phyloP scores from a whole-genome alignment of 2,329 filamentous ascomycete species.

The Cercospora zeae-maydis region DNA sequence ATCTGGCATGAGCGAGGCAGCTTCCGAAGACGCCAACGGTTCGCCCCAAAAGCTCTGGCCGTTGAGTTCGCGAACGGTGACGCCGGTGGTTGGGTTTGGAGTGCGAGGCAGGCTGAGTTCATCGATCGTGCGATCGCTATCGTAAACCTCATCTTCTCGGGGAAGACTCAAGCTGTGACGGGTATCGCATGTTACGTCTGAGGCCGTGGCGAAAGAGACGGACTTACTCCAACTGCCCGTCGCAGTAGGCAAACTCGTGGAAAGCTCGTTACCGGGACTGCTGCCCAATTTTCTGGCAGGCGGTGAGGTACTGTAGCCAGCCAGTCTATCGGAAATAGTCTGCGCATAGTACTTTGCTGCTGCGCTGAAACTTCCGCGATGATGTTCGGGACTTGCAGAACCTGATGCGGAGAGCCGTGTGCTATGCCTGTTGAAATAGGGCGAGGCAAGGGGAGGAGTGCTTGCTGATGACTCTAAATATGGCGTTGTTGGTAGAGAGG shows the following conservation, averaged over 20 bases:
- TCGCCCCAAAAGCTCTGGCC: constrained; percentile 55
- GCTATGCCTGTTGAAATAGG: constrained; percentile 24
- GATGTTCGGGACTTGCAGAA: constrained; percentile 33
- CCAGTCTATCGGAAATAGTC: constrained; percentile 35
- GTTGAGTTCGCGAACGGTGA: constrained; percentile 55
- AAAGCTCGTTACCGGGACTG: constrained; percentile 32
- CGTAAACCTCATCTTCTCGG: constrained; percentile 32
- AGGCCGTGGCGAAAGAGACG: constrained; percentile 37
- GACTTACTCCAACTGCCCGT: constrained; percentile 48
- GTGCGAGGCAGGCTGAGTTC: constrained; percentile 36
- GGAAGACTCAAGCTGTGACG: constrained; percentile 32
- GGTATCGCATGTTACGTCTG: constrained; percentile 31
- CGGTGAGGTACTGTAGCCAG: constrained; percentile 34
- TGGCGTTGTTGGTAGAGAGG: constrained; percentile 33
- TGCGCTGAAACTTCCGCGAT: constrained; percentile 35
- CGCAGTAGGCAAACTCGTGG: constrained; percentile 27
- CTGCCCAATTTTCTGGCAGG: constrained; percentile 26
- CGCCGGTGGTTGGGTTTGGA: constrained; percentile 32
- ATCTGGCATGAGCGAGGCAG: constrained; percentile 49
- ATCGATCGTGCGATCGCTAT: constrained; percentile 37
- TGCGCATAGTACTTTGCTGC: constrained; percentile 36
- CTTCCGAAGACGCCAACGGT: constrained; percentile 31
- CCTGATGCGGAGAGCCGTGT: constrained; percentile 28
- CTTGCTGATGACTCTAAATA: constrained; percentile 30
- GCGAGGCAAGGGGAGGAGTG: constrained; percentile 30